phyloP scores from a whole-genome alignment of 306 rosid genomes.

The Cucurbita ficifolia region DNA sequence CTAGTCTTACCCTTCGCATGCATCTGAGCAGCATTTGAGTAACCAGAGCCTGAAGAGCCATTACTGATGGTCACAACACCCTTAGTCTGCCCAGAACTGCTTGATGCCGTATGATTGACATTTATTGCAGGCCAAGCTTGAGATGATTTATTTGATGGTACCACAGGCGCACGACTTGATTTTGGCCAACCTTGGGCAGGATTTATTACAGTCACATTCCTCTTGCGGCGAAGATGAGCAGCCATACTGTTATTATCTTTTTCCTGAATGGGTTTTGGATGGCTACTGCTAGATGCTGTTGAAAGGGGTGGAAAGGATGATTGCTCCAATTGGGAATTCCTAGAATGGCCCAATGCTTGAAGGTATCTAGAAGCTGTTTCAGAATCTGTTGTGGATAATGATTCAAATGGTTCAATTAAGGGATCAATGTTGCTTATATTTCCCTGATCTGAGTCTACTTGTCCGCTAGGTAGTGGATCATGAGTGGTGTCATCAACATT shows the following conservation, averaged over 20 bases:
- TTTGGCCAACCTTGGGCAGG: slow-evolving; percentile 59
- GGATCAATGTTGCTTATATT: slow-evolving; percentile 38
- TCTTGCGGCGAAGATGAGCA: slow-evolving; percentile 55
- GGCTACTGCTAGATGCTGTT: slow-evolving; percentile 34
- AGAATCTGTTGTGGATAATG: slow-evolving; percentile 28
- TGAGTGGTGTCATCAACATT: slow-evolving; percentile 22
- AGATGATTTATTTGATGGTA: slow-evolving; percentile 24
- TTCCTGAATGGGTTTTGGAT: slow-evolving; percentile 36
- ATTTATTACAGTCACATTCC: slow-evolving; percentile 36
- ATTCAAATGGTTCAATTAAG: slow-evolving; percentile 44
- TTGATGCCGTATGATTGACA: slow-evolving; percentile 10
- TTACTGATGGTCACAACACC: slow-evolving; percentile 5
- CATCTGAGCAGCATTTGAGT: slow-evolving; percentile 27
- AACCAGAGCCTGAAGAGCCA: slow-evolving; percentile 16
- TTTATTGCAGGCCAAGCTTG: slow-evolving; percentile 32
- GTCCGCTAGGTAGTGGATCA: slow-evolving; percentile 26
- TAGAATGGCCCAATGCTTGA: slow-evolving; percentile 72
- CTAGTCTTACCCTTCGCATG: slow-evolving; percentile 22
- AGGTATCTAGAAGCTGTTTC: slow-evolving; percentile 64
- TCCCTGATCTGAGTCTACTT: slow-evolving; percentile 26
- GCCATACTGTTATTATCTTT: slow-evolving; percentile 64
- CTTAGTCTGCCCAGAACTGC: slow-evolving; percentile 15
- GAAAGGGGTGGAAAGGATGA: slow-evolving; percentile 87
- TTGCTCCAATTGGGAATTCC: slow-evolving; percentile 31
- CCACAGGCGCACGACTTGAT: slow-evolving; percentile 33